A percentile compares a stretch with the other conserved stretches of the same genome.
Evolutionary conservation across 441 rosid genomes (phyloP).

Genomic region (Brassica balearica): DNA sequence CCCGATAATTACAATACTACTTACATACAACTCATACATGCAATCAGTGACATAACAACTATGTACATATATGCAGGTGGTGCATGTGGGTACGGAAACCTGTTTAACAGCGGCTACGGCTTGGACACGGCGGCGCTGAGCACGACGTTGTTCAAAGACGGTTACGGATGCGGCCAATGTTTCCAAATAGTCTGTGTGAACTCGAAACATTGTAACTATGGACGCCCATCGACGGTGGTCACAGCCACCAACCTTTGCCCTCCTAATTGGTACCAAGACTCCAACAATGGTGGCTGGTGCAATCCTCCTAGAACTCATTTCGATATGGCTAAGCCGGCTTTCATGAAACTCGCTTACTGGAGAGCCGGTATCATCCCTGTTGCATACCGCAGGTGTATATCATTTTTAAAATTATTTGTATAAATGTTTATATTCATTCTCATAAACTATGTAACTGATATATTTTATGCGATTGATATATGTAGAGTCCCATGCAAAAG

Average conservation of each 20-base stretch:
- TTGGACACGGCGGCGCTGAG: constrained; percentile 72
- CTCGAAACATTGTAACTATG: constrained; percentile 56
- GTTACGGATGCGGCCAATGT: constrained; percentile 83
- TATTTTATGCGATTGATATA: not conserved
- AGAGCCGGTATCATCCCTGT: constrained; percentile 84
- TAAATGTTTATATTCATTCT: not conserved
- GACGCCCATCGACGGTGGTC: constrained; percentile 52
- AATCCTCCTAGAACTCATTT: constrained; percentile 85
- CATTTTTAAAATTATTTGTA: not conserved
- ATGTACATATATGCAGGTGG: constrained; percentile 58
- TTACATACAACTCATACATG: not conserved
- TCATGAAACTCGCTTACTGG: constrained; percentile 83
- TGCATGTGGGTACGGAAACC: constrained; percentile 88
- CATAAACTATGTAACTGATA: not conserved
- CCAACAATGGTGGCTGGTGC: constrained; percentile 90
- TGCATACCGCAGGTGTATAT: constrained; percentile 65
- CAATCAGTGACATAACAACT: not conserved
- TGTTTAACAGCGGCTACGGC: constrained; percentile 70
- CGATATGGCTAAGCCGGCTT: constrained; percentile 71
- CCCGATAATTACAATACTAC: not conserved
- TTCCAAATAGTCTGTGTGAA: constrained; percentile 64
- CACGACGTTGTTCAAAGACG: constrained; percentile 67
- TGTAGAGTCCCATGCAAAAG: constrained; percentile 71
- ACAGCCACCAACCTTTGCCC: constrained; percentile 90
- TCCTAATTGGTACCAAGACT: constrained; percentile 75